phyloP scores from a whole-genome alignment of 768 basidiomycete genomes.

The Hypholoma fasciculare region DNA sequence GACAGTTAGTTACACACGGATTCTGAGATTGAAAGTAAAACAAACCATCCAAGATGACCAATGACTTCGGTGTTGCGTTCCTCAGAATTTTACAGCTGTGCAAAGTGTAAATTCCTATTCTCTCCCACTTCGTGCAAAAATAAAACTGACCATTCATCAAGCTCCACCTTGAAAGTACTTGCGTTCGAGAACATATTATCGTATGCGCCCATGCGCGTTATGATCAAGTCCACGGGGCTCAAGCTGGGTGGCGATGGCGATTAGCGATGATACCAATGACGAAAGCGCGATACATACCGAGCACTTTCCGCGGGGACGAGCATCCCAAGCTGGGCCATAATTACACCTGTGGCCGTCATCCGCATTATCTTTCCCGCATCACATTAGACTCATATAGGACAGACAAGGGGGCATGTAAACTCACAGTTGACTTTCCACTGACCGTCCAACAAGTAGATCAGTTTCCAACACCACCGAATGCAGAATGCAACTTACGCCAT shows the following conservation, averaged over 20 bases:
- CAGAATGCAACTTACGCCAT: conserved; percentile 66
- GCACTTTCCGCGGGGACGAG: conserved; percentile 86
- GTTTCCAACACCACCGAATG: background rate
- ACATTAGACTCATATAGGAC: background rate
- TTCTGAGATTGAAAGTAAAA: background rate
- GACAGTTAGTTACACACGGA: conserved; percentile 12
- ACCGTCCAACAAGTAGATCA: background rate
- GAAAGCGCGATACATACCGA: conserved; percentile 41
- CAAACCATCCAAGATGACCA: conserved; percentile 94
- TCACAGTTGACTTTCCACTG: conserved; percentile 41
- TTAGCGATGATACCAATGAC: conserved; percentile 1
- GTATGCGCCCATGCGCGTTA: conserved; percentile 98
- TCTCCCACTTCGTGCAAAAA: background rate
- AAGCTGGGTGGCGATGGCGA: conserved; percentile 44
- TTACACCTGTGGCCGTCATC: conserved; percentile 94
- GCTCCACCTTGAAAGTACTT: conserved; percentile 97
- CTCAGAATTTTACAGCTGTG: conserved; percentile 87
- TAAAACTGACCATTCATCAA: conserved; percentile 84
- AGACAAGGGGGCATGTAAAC: background rate
- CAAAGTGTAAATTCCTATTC: background rate
- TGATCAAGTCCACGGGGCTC: conserved; percentile 87
- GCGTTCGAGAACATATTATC: conserved; percentile 96
- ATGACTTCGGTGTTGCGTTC: conserved; percentile 89
- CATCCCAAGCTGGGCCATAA: conserved; percentile 97
- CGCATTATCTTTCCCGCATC: conserved; percentile 65